phyloP scores from a whole-genome alignment of 805 yeast species.

The Yarrowia yakushimensis region DNA sequence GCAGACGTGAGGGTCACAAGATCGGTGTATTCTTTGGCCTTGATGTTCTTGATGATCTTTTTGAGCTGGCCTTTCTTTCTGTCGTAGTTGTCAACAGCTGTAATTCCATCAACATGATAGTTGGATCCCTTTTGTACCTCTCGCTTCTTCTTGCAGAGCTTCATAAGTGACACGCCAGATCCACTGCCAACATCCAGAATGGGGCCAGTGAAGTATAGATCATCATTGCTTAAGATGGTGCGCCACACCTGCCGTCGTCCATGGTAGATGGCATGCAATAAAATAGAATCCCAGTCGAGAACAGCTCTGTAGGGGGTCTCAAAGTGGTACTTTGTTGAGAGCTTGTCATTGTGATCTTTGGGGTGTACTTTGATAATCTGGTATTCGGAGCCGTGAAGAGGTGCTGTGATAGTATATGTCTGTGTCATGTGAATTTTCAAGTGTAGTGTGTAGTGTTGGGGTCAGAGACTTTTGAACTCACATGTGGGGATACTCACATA shows the following conservation, averaged over 20 bases:
- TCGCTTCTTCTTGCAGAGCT: conserved; percentile 12
- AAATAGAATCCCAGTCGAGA: conserved; percentile 5
- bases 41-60: conserved; percentile 19
- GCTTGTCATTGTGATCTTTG: conserved; percentile 11
- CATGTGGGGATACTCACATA: background rate
- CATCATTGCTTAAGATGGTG: background rate
- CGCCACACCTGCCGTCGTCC: conserved; percentile 18
- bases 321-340: conserved; percentile 19
- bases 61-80: conserved; percentile 15
- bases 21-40: conserved; percentile 21
- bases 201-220: background rate
- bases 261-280: conserved; percentile 13
- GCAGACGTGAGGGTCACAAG: conserved; percentile 11
- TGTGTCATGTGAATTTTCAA: conserved; percentile 5
- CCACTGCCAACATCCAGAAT: conserved; percentile 10
- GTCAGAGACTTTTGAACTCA: background rate
- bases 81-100: conserved; percentile 14
- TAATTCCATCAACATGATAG: background rate
- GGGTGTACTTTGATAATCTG: conserved; percentile 18
- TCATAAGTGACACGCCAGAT: conserved; percentile 14
- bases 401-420: conserved; percentile 14
- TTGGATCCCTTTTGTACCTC: background rate
- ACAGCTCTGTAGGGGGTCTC: conserved; percentile 12
- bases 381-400: conserved; percentile 23
- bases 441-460: background rate